phyloP scores from a whole-genome alignment of 169 alveolate genomes.

The Eimeria falciformis region DNA sequence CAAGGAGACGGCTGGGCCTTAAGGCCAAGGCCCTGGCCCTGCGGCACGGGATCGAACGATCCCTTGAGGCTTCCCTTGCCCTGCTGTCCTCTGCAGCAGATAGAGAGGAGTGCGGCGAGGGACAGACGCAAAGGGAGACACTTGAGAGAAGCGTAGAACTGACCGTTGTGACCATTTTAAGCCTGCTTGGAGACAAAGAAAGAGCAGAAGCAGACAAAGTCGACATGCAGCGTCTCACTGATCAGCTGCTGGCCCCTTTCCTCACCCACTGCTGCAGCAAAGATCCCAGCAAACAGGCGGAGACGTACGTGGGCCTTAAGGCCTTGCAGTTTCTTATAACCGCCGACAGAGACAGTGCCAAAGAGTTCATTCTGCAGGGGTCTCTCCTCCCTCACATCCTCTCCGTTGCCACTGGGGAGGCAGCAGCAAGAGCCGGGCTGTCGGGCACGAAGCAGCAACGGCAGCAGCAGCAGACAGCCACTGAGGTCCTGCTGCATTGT shows the following conservation, averaged over 20 bases:
- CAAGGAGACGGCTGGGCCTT: constrained; percentile 60
- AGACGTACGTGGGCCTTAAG: constrained; percentile 41
- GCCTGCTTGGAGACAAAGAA: constrained; percentile 60
- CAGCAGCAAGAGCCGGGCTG: neutral
- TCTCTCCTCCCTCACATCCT: constrained; percentile 22
- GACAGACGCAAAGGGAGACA: neutral
- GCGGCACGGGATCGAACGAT: constrained; percentile 61
- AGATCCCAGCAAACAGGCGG: constrained; percentile 7
- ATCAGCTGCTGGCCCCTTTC: constrained; percentile 70
- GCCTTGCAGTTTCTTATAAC: constrained; percentile 42
- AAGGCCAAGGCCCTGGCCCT: constrained; percentile 36
- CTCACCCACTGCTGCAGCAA: constrained; percentile 49
- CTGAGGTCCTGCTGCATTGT: constrained; percentile 36
- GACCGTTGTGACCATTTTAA: constrained; percentile 15
- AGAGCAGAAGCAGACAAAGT: constrained; percentile 50
- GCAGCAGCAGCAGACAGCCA: constrained; percentile 66
- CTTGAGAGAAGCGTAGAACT: constrained; percentile 34
- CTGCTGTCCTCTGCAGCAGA: constrained; percentile 5
- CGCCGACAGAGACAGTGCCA: constrained; percentile 43
- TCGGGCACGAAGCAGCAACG: constrained; percentile 48
- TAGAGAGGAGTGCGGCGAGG: neutral
- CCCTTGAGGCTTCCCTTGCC: constrained; percentile 63
- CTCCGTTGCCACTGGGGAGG: constrained; percentile 70
- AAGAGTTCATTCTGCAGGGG: constrained; percentile 26
- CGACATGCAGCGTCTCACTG: constrained; percentile 57